Base-by-base conservation (phyloP, 2,329 filamentous ascomycete genomes). In the Trichocomaceae sp. region DNA sequence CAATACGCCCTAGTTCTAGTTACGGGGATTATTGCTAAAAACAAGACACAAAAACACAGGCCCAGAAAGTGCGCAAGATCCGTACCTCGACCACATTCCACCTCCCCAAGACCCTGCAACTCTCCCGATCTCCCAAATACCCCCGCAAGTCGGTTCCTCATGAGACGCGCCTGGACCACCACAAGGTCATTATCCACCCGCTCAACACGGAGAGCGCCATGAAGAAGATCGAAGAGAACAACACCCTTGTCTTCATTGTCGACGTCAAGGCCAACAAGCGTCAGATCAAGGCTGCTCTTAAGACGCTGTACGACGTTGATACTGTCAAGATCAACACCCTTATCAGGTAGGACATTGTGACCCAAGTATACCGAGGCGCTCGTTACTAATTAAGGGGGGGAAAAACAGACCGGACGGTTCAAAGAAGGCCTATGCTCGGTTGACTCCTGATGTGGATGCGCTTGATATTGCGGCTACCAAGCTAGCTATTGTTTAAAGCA, bases 191-290 rank as follows among this genome's bases (percentile, higher is more conserved):
- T 77, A 82, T 97, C 73, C 90, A 96, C 85, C 93, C 93, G 65
- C 84, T 99, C 74, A 99, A 99, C 87, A 99, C 93, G 59, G 93
- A 99, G 87, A 93, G 87, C 73, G 93, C 95, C 72, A 97, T 99
- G 92, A 99, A 99, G 90, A 96, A 96, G 88, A 96, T 99, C 69
- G 93, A 99, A 84, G 93, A 99, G 87, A 91, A 99, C 86, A 99
- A 99, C 85, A 99, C 93, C 66, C 85, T 99, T 52, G 90, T 95
- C 74, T 96, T 96, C 84, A 95, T 96, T 68, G 90, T 95, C 72
- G 88, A 96, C 68, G 80, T 92, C 77, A 95, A 95, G 87, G 86
- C 92, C 77, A 99, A 99, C 86, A 99, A 99, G 89, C 86, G 90
- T 75, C 93, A 99, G 83, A 99, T 99, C 82, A 96, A 96, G 85